Conservation (phyloP, 495 filamentous ascomycete genomes). For the Xylaria cubensis region DNA sequence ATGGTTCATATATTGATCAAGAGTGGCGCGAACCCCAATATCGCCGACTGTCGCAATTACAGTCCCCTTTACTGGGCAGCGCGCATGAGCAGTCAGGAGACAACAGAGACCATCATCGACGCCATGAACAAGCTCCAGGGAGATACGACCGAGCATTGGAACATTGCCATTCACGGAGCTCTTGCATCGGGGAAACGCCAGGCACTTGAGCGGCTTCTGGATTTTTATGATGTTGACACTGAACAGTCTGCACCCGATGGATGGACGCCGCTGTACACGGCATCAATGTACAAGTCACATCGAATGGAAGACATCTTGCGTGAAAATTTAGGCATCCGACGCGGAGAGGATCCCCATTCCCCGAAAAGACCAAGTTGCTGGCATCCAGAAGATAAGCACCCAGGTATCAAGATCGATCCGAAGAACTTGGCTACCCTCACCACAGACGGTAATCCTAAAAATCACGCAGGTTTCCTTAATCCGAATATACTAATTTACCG, state of each 20-base stretch:
- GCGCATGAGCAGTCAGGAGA: neutral
- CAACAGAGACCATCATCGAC: neutral
- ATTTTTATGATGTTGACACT: neutral
- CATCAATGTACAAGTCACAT: neutral
- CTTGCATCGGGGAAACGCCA: neutral
- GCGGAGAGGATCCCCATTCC: neutral
- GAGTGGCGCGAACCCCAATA: neutral
- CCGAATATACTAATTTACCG: no score
- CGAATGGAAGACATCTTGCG: neutral
- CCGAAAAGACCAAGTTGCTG: neutral
- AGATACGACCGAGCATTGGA: neutral
- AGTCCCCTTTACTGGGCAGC: neutral
- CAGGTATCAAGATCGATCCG: neutral
- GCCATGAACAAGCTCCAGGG: neutral
- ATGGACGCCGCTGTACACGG: neutral
- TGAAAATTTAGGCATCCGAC: neutral
- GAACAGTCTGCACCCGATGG: neutral
- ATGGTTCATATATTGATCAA: neutral
- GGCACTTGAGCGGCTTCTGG: neutral
- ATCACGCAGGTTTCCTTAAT: no score
- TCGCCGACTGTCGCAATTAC: neutral
- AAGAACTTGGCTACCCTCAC: neutral
- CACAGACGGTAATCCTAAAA: neutral
- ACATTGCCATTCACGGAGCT: neutral
- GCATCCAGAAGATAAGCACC: neutral